A percentile compares a stretch with the other conserved stretches of the same genome.
phyloP scores from a whole-genome alignment of 805 yeast species.

The Candida saitoana region DNA sequence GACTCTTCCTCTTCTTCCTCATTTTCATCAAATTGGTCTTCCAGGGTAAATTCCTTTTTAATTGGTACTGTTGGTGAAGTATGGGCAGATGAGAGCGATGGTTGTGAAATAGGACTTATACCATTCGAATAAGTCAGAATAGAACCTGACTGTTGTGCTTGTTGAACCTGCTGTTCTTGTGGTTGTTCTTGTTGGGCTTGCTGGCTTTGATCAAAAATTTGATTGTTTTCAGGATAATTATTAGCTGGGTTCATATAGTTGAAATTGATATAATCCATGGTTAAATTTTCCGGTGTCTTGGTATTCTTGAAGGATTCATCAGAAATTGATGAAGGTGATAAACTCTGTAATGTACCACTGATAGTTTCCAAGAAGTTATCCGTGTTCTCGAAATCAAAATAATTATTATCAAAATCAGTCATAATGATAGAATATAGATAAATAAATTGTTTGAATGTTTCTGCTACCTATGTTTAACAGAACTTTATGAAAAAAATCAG shows the following conservation, averaged over 20 bases:
- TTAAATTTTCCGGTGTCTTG: conserved; percentile 3
- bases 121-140: conserved; percentile 7
- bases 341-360: conserved; percentile 19
- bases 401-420: conserved; percentile 6
- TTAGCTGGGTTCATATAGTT: conserved; percentile 5
- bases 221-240: not conserved
- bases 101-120: conserved; percentile 6
- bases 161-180: not conserved
- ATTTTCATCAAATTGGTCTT: not conserved
- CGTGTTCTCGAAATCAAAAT: conserved; percentile 25
- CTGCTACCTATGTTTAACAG: not conserved
- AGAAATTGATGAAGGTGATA: conserved; percentile 15
- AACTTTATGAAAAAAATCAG: not conserved
- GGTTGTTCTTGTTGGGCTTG: not conserved
- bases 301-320: conserved; percentile 3
- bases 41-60: not conserved
- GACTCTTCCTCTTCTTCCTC: conserved; percentile 2
- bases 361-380: conserved; percentile 27
- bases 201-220: not conserved
- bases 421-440: not conserved
- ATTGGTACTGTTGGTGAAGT: conserved; percentile 16
- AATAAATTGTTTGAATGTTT: not conserved
- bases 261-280: conserved; percentile 7
- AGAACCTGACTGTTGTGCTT: conserved; percentile 7
- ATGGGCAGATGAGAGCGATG: conserved; percentile 10